phyloP scores from a whole-genome alignment of 2,329 filamentous ascomycete genomes.

The Botrytis fabae region DNA sequence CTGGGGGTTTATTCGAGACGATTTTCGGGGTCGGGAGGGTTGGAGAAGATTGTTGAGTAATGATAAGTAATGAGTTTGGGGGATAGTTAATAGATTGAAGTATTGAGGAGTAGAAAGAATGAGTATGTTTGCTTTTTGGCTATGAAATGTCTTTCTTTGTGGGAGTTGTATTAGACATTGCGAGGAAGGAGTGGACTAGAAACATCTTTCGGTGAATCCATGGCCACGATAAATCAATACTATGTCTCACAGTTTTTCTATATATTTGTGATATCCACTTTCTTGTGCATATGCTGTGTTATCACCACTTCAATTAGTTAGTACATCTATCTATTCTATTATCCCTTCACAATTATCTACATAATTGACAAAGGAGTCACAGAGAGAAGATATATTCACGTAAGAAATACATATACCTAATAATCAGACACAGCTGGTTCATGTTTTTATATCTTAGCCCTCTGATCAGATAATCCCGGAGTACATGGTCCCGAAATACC shows the following conservation, averaged over 20 bases:
- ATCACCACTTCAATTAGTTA: background rate
- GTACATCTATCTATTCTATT: background rate
- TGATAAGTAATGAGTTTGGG: accelerated
- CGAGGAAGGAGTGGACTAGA: background rate
- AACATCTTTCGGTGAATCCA: accelerated
- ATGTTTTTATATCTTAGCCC: background rate
- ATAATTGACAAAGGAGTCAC: background rate
- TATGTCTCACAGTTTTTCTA: background rate
- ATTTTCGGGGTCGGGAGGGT: background rate
- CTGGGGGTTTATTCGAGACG: background rate
- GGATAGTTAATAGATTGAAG: background rate
- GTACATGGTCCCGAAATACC: background rate
- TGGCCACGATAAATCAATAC: background rate
- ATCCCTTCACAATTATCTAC: accelerated
- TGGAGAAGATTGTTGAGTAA: background rate
- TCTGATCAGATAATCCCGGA: background rate
- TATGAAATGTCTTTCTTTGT: background rate
- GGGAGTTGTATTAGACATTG: background rate
- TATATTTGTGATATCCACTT: background rate
- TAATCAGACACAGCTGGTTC: background rate
- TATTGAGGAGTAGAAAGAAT: background rate
- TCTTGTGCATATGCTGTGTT: background rate
- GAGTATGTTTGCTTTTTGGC: background rate
- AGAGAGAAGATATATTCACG: background rate
- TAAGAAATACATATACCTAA: background rate